phyloP scores from a whole-genome alignment of 805 yeast genomes.

The Clavispora fructus region DNA sequence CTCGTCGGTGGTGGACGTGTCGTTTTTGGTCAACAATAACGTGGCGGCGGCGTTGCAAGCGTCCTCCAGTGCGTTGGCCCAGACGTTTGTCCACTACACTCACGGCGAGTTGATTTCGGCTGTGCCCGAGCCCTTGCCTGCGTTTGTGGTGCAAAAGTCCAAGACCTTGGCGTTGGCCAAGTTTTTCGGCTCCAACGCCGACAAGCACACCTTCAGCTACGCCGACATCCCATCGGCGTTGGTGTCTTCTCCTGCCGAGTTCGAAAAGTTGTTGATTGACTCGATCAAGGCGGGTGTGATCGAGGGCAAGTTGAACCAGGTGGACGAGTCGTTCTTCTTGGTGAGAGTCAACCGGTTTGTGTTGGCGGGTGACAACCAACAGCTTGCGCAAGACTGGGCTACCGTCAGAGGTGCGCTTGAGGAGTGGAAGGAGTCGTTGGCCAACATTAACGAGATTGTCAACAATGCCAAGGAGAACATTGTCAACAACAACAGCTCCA shows the following conservation, averaged over 20 bases:
- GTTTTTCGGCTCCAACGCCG: slow-evolving; percentile 26
- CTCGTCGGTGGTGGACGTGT: slow-evolving; percentile 34
- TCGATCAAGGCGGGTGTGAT: slow-evolving; percentile 40
- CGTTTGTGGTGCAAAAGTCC: slow-evolving; percentile 29
- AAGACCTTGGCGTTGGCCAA: slow-evolving; percentile 37
- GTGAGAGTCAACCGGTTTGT: slow-evolving; percentile 37
- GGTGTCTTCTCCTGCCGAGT: slow-evolving; percentile 24
- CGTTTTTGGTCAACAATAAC: slow-evolving; percentile 38
- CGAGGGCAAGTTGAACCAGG: slow-evolving; percentile 43
- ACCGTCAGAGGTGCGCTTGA: slow-evolving; percentile 29
- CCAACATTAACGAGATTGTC: slow-evolving; percentile 37
- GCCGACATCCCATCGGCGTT: slow-evolving; percentile 30
- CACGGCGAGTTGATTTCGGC: slow-evolving; percentile 28
- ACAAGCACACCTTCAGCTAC: slow-evolving; percentile 28
- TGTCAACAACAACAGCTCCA: slow-evolving; percentile 20
- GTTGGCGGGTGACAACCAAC: slow-evolving; percentile 31
- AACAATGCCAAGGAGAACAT: slow-evolving; percentile 39
- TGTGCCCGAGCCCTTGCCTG: slow-evolving; percentile 19
- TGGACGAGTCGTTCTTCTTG: slow-evolving; percentile 35
- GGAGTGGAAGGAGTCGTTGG: slow-evolving; percentile 37
- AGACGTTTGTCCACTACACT: slow-evolving; percentile 28
- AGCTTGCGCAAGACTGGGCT: slow-evolving; percentile 30
- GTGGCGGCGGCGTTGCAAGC: slow-evolving; percentile 28
- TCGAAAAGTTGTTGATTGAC: slow-evolving; percentile 36
- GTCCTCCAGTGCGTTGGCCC: slow-evolving; percentile 23